Conservation (phyloP, 2,329 filamentous ascomycete genomes). For the Cordyceps pruinosa region DNA sequence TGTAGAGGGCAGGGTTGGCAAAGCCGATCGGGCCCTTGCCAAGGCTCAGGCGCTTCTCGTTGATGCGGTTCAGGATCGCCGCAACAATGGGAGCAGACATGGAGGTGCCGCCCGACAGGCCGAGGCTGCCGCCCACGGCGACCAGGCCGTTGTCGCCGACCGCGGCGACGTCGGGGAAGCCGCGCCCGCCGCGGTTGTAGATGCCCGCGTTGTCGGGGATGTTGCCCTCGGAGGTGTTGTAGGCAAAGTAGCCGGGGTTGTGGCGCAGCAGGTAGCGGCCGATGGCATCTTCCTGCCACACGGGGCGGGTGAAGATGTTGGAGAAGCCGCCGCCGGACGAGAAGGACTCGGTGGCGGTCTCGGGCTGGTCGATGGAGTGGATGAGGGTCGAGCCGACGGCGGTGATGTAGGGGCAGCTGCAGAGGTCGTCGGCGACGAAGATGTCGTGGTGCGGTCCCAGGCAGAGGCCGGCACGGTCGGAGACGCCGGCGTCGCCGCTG, state of each 20-base stretch:
- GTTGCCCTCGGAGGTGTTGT: constrained; percentile 27
- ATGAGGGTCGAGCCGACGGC: constrained; percentile 44
- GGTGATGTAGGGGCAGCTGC: constrained; percentile 39
- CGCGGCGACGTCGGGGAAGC: constrained; percentile 39
- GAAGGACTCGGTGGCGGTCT: constrained; percentile 40
- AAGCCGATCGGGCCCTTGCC: constrained; percentile 31
- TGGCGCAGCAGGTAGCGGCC: constrained; percentile 28
- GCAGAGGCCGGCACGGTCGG: constrained; percentile 7
- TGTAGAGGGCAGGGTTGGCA: constrained; percentile 26
- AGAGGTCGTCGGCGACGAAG: constrained; percentile 24
- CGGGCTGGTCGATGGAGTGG: constrained; percentile 31
- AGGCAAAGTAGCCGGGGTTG: constrained; percentile 16
- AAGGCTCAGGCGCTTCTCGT: constrained; percentile 28
- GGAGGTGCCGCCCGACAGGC: constrained; percentile 42
- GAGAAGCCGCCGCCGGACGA: constrained; percentile 41
- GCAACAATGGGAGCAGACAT: constrained; percentile 17
- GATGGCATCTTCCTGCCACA: constrained; percentile 38
- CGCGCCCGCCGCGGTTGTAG: constrained; percentile 33
- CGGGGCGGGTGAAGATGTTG: constrained; percentile 39
- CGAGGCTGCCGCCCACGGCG: constrained; percentile 36
- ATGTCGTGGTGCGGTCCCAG: constrained; percentile 25
- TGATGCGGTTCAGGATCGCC: constrained; percentile 21
- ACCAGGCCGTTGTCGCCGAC: constrained; percentile 38
- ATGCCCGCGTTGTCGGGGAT: constrained; percentile 33
- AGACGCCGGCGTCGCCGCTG: constrained; percentile 26